These are phyloP conservation scores for Dacryopinax primogenitus DNA, from an alignment of 768 basidiomycete species.

Conservation along the genomic window DNA sequence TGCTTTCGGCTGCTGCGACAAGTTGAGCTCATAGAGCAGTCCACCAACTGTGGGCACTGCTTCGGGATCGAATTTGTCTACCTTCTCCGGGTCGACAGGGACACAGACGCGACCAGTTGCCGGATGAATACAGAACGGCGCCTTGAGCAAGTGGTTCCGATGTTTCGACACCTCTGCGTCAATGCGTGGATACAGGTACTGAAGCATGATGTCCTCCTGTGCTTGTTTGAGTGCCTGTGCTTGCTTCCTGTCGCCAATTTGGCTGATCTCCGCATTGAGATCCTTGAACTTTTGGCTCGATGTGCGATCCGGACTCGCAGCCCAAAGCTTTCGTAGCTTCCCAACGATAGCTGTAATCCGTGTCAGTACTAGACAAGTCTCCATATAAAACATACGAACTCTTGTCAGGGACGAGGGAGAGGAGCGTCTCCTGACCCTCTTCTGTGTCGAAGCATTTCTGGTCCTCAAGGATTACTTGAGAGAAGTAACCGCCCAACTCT, in stretches of 20 bases:
- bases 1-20: constrained; percentile 18
- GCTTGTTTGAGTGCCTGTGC: neutral
- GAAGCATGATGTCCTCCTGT: constrained; percentile 73
- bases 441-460: constrained; percentile 70
- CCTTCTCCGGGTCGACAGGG: constrained; percentile 62
- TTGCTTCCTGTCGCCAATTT: neutral
- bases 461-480: constrained; percentile 55
- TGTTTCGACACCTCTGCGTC: constrained; percentile 97
- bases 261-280: constrained; percentile 26
- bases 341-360: constrained; percentile 29
- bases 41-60: constrained; percentile 75
- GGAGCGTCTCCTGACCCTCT: constrained; percentile 59
- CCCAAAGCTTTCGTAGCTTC: constrained; percentile 48
- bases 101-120: constrained; percentile 87
- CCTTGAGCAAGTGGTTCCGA: constrained; percentile 93
- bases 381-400: constrained; percentile 20
- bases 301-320: constrained; percentile 35
- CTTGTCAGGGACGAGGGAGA: constrained; percentile 60
- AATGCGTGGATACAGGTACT: constrained; percentile 91
- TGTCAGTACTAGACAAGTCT: neutral
- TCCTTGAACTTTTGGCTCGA: constrained; percentile 69
- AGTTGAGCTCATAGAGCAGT: constrained; percentile 67
- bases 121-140: constrained; percentile 94
- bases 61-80: constrained; percentile 75
- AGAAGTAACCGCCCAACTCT: constrained; percentile 43